A percentile compares a stretch with the other conserved stretches of the same genome.
Evolutionary conservation across 306 rosid genomes (phyloP).

Genomic region (Cicer cuneatum): DNA sequence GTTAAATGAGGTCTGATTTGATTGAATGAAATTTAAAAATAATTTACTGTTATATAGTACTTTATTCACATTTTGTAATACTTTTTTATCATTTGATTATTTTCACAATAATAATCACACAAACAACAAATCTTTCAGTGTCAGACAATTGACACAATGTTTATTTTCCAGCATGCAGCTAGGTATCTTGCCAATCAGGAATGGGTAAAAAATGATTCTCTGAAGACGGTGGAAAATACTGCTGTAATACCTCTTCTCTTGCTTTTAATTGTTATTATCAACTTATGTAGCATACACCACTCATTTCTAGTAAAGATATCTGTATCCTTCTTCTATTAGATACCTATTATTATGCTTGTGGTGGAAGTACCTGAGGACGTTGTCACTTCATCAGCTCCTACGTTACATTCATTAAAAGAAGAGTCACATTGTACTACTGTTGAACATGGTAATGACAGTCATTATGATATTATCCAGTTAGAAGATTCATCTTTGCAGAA

Average conservation of each 20-base stretch:
- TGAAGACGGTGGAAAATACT: slow-evolving; percentile 94
- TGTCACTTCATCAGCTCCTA: slow-evolving; percentile 62
- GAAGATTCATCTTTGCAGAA: slow-evolving; percentile 65
- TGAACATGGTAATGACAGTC: slow-evolving; percentile 56
- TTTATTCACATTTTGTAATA: slow-evolving; percentile 1
- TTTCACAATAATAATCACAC: slow-evolving; percentile 14
- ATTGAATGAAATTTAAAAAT: not conserved
- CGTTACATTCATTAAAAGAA: slow-evolving; percentile 80
- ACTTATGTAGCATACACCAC: slow-evolving; percentile 27
- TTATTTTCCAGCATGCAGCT: slow-evolving; percentile 86
- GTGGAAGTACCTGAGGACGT: slow-evolving; percentile 91
- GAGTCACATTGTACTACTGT: slow-evolving; percentile 51
- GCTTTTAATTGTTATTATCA: slow-evolving; percentile 38
- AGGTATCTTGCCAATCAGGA: slow-evolving; percentile 97
- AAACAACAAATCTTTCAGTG: not conserved
- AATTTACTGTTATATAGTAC: not conserved
- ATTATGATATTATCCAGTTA: slow-evolving; percentile 54
- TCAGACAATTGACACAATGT: slow-evolving; percentile 41
- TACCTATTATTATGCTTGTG: slow-evolving; percentile 96
- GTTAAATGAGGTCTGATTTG: slow-evolving; percentile 33
- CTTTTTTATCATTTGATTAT: slow-evolving; percentile 5
- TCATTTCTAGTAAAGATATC: slow-evolving; percentile 36
- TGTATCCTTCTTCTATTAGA: slow-evolving; percentile 56
- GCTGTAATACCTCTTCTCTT: slow-evolving; percentile 65
- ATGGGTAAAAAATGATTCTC: slow-evolving; percentile 92